Evolutionary conservation across 1,139 yeast species (phyloP).

Genomic region (Sugiyamaella grinbergsii): DNA sequence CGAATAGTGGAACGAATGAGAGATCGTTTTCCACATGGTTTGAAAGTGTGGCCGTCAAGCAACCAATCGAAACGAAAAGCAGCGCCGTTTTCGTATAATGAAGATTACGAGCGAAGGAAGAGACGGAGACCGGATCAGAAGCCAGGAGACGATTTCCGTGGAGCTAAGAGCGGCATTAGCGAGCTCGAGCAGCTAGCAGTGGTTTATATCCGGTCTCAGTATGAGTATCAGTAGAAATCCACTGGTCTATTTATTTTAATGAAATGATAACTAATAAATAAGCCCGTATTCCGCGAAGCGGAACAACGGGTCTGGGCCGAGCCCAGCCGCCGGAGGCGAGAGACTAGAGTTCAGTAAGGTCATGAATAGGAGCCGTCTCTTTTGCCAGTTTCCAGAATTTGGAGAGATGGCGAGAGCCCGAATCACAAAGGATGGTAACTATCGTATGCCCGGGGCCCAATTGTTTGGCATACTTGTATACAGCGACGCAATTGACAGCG

Average conservation of each 20-base stretch:
- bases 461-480: conserved; percentile 63
- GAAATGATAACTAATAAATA: no score
- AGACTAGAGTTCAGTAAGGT: conserved; percentile 1
- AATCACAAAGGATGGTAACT: conserved; percentile 90
- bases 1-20: no score
- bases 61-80: background rate
- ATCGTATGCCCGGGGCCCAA: conserved; percentile 65
- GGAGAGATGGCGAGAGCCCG: conserved; percentile 85
- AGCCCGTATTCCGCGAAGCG: background rate
- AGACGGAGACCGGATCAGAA: background rate
- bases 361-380: background rate
- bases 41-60: background rate
- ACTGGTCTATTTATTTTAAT: no score
- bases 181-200: no score
- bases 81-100: background rate
- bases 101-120: background rate
- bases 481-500: conserved; percentile 92
- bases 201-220: no score
- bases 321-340: no score
- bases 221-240: no score
- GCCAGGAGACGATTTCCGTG: no score
- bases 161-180: no score
- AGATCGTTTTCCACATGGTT: no score
- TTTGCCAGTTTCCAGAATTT: conserved; percentile 73
- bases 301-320: no score